Conservation (phyloP, 352 stramenopile species). For the Aphanomyces stellatus region DNA sequence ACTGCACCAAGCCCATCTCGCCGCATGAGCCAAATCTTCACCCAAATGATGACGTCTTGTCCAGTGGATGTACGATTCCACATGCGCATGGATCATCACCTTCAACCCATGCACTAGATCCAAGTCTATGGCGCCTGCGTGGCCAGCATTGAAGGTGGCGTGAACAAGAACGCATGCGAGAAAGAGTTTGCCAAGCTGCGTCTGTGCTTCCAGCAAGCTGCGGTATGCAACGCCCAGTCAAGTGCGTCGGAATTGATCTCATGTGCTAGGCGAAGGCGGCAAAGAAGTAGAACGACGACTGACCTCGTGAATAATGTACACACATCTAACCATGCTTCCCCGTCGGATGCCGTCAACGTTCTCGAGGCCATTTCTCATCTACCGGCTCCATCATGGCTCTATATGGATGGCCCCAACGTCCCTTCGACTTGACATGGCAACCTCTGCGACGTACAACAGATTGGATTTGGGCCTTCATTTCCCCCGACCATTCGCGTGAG, state of each 20-base stretch:
- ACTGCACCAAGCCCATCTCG: constrained; percentile 18
- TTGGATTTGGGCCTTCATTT: no score
- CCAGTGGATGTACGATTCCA: constrained; percentile 39
- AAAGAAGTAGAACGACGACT: no score
- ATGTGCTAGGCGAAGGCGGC: constrained; percentile 7
- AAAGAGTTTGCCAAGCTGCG: constrained; percentile 68
- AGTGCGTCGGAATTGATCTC: neutral
- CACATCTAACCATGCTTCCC: no score
- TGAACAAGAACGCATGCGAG: constrained; percentile 45
- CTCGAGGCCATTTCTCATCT: no score
- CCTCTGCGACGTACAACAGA: no score
- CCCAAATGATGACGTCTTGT: constrained; percentile 55
- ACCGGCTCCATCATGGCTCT: no score
- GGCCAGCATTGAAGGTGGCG: constrained; percentile 43
- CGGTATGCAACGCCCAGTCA: neutral
- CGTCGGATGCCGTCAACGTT: no score
- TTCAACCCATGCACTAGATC: constrained; percentile 30
- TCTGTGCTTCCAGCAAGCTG: constrained; percentile 47
- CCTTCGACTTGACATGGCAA: no score
- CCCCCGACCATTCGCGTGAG: no score
- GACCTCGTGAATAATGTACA: no score
- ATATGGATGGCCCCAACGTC: no score
- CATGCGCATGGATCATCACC: neutral
- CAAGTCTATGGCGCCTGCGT: constrained; percentile 76
- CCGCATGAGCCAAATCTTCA: constrained; percentile 62